Base-by-base conservation (phyloP, 2,329 filamentous ascomycete species). In the Colletotrichum eleusines region DNA sequence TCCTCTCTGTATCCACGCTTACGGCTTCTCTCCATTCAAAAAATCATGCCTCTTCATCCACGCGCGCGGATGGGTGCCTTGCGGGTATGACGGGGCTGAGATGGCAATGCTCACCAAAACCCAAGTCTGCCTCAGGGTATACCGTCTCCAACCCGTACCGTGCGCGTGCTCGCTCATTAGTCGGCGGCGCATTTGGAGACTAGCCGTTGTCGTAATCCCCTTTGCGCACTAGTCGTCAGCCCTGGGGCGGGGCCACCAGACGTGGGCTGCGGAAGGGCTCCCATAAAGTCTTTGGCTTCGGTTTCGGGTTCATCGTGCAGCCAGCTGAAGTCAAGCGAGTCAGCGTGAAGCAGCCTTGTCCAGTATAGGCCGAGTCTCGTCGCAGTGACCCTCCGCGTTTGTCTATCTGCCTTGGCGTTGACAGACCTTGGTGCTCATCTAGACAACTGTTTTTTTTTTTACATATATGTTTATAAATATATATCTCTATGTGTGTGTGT, bases 21-120 rank as follows among this genome's bases (percentile, higher is more conserved):
- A 63, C 65, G 50, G 66, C 50, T 38, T 48, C 46, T 62, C 59
- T 61, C 48, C 31, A 63, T 69, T 35, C 31, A 58, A 60, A 38
- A 48, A 65, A 66, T 26, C 33, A 62, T 66, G 40, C 42, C 51
- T 61, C 61, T 59, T 54, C 26, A 53, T 53, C 26, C n/a, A 44
- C 54, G 46, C 58, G 40, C 33, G 44, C 58, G 40, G 26, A 35
- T 23, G 61, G 61, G 53, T 53, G 35, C 35, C 23, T 54, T 46
- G 46, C 53, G 38, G 38, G 42, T 53, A 3, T 33, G 18, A 26
- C 16, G 26, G 38, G 62, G 53, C n/a, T 26, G 58, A n/a, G 23
- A 35, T 33, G 8, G 35, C 12, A 20, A 51, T 28, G 48, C 42
- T 6, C 33, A 51, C 26, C 50, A 3, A 53, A 63, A 5, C 12